Evolutionary conservation across 192 early-diverging fungal species (phyloP), one percentile per base, ranked within the genome.

Genomic region (Funneliformis geosporum): DNA sequence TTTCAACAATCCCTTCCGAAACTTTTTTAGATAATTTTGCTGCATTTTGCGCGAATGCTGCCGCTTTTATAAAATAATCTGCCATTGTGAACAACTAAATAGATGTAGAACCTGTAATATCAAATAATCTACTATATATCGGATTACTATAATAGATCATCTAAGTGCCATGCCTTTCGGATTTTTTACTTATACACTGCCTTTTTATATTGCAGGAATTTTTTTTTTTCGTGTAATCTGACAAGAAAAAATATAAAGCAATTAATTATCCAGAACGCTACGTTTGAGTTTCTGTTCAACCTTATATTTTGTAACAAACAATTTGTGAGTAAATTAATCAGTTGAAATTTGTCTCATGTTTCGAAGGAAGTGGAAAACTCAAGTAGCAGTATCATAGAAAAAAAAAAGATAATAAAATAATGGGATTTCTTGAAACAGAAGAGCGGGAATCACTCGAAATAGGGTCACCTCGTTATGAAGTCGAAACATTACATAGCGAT

Each of bases 1-100:
- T 93, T 76, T 97, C 96, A 1, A 94, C 92, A 39, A 99, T 82
- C n/a, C 95, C 93, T 82, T 94, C 90, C 4, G 92, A 92, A 42
- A 95, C 87, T 76, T 92, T 90, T 83, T 91, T 88, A 28, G 94
- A 94, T 39, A 94, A 84, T 81, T 94, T 92, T 73, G 90, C 92
- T n/a, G 93, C 94, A 79, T 92, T 93, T 60, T 79, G 77, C 10
- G 77, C 77, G 39, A 79, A 60, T 8, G 77, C 77, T 33, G 77
- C 77, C 21, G 77, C 77, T 70, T 79, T 79, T 7, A n/a, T 70
- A 16, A 79, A 66, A 68, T 79, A 79, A 39, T 79, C 76, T 2
- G 76, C 39, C 76, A 78, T 78, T 14, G 1, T 55, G 33, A 33
- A 33, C 33, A 33, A 2, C 2, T 33, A 33, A 33, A 33, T 33